These are phyloP conservation scores for Echinochloa phyllopogon DNA, from an alignment of 176 grass and related monocot species.

Conservation along the genomic window DNA sequence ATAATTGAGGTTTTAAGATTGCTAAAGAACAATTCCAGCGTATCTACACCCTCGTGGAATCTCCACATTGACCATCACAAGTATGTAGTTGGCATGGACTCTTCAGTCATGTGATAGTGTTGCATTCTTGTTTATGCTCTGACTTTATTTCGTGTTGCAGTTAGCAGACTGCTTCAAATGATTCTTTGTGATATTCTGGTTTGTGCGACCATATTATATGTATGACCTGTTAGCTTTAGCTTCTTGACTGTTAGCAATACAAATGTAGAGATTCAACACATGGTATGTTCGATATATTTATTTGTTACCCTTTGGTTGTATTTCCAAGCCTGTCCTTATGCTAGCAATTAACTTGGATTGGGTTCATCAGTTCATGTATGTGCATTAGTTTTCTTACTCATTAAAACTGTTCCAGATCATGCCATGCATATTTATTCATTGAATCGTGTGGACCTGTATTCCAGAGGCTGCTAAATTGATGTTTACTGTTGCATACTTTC, in stretches of 20 bases:
- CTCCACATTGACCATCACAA: background rate
- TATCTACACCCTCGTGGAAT: background rate
- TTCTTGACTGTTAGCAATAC: background rate
- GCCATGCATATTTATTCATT: constrained; percentile 17
- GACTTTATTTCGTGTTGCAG: constrained; percentile 1
- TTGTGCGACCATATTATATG: background rate
- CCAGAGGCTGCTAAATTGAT: background rate
- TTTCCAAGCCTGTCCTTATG: background rate
- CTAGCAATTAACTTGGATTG: background rate
- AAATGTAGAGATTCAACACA: background rate
- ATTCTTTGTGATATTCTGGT: background rate
- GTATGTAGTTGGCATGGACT: background rate
- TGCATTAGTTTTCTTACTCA: background rate
- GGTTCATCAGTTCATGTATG: background rate
- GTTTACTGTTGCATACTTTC: background rate
- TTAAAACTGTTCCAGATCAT: constrained; percentile 20
- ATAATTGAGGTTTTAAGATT: background rate
- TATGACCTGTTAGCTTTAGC: background rate
- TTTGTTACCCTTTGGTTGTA: background rate
- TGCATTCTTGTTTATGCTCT: background rate
- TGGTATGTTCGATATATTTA: background rate
- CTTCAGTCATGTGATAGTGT: background rate
- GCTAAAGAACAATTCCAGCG: background rate
- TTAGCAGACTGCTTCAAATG: constrained; percentile 3
- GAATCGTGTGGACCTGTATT: background rate